Base-by-base conservation (phyloP, 148 eudicot species). In the Chenopodium quinoa region DNA sequence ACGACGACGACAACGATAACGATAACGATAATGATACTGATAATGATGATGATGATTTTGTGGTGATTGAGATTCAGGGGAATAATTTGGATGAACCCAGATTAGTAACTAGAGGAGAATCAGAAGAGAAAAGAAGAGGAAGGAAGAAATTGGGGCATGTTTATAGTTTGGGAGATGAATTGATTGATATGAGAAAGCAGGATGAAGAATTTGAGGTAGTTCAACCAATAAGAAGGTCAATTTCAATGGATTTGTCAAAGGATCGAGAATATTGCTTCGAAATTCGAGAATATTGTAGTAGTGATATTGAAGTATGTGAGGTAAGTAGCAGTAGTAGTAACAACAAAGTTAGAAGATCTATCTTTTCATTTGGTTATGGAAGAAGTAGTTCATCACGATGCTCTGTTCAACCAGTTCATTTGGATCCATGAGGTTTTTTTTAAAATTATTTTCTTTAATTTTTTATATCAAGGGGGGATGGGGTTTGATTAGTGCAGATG, bases 231-330 rank as follows among this genome's bases (percentile, higher is more conserved):
- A 86, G 98, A 56, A 87, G 98, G 80, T 95, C 98, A 0, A 84
- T 95, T 44, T 95, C 98, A 0, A 93, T 95, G 98, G 97, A 95
- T 83, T 91, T 90, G 14, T 90, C 93, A 2, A 79, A 80, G 9
- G 89, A 93, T 67, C 80, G 84, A 50, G 92, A 90, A 20, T 87
- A 89, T 72, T 86, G 84, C 78, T 23, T 88, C 71, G 92, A 96
- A 47, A 89, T 92, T 71, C 92, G 89, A 77, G 87, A 91, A n/a
- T 70, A 27, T 77, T 32, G 80, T 50, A 68, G 80, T 77, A 63
- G 47, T 81, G 82, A 69, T 14, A 66, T 56, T 67, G 69, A 82
- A 62, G 77, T 44, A 25, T 83, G 9, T 86, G 91, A 84, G 62
- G 62, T 68, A 46, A 75, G 87, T 71, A 66, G 84, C 52, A 80